Conservation (phyloP, 768 basidiomycete species). For the Saitozyma sp. region DNA sequence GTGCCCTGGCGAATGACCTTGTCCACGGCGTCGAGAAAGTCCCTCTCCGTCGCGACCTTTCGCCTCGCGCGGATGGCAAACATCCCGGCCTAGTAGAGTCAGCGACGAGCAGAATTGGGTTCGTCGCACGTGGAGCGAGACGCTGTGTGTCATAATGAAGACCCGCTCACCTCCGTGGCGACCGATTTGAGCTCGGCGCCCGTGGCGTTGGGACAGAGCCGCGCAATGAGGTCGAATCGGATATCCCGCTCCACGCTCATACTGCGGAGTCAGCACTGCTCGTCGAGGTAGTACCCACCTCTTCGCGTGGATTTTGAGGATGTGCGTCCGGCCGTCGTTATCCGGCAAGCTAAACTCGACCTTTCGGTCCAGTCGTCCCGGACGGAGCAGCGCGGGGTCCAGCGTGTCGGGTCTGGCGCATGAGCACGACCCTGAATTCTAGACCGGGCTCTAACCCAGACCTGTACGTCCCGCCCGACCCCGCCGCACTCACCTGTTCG, state of each 20-base stretch:
- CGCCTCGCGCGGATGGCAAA: constrained; percentile 95
- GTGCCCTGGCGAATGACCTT: constrained; percentile 97
- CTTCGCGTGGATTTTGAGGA: constrained; percentile 92
- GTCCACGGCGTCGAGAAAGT: constrained; percentile 96
- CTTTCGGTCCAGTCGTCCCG: constrained; percentile 93
- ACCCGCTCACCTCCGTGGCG: constrained; percentile 78
- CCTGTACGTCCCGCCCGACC: no score
- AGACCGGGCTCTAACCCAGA: no score
- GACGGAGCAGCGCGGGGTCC: constrained; percentile 92
- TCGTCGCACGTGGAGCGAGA: not conserved
- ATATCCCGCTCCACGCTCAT: constrained; percentile 98
- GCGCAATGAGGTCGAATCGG: constrained; percentile 94
- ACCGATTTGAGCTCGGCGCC: constrained; percentile 97
- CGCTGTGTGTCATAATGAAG: no score
- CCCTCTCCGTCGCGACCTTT: constrained; percentile 95
- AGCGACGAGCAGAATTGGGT: not conserved
- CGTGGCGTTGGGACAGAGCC: constrained; percentile 95
- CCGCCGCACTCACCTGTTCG: constrained; percentile 69
- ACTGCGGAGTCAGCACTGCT: constrained; percentile 54
- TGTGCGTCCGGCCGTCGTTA: constrained; percentile 93
- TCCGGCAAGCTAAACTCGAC: constrained; percentile 95
- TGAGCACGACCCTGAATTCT: no score
- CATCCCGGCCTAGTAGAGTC: constrained; percentile 80
- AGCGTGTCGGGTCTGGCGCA: constrained; percentile 83
- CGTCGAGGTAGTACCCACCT: constrained; percentile 60